Base-by-base conservation (phyloP, 768 basidiomycete species). In the Phanerochaete carnosa region DNA sequence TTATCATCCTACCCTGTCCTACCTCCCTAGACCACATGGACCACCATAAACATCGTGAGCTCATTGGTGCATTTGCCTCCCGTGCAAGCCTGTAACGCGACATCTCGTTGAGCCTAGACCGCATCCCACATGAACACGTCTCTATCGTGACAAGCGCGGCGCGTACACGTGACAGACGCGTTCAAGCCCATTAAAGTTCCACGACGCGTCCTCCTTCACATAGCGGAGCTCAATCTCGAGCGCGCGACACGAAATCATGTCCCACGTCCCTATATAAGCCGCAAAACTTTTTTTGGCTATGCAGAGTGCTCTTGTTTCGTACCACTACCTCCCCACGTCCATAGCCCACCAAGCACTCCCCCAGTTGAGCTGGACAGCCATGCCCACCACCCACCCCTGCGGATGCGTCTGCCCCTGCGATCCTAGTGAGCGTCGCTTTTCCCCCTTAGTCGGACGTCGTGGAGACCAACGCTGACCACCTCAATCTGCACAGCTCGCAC, bases 121-220 rank as follows among this genome's bases (percentile, higher is more conserved):
- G 29, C 49, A 26, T 50, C 19, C 51, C 51, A 23, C 51, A 32
- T 32, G 51, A 32, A 52, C 30, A 32, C 30, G 51, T 32, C 19
- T 4, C 11, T 4, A 19, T 19, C 39, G 39, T 43, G 39, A 43
- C 39, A 4, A 9, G 39, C 8, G 16, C 39, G 19, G 11, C 47
- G 39, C 54, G 54, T 9, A 23, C 54, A 55, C 54, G 54, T 55
- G 54, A 55, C 54, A 39, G 35, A 55, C 54, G 54, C 54, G 54
- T 26, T n/a, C 7, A 12, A 15, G 23, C 54, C 43, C 54, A 55
- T 55, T 55, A 55, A 52, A 25, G 54, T 25, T 33, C 32, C 54
- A 28, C 22, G 35, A 28, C 22, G 35, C 54, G 33, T 55, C 32
- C 23, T n/a, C 23, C 32, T 52, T 16, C 12, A 26, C 33, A 5